phyloP scores from a whole-genome alignment of 768 basidiomycete genomes.

The Amanita pseudoporphyria region DNA sequence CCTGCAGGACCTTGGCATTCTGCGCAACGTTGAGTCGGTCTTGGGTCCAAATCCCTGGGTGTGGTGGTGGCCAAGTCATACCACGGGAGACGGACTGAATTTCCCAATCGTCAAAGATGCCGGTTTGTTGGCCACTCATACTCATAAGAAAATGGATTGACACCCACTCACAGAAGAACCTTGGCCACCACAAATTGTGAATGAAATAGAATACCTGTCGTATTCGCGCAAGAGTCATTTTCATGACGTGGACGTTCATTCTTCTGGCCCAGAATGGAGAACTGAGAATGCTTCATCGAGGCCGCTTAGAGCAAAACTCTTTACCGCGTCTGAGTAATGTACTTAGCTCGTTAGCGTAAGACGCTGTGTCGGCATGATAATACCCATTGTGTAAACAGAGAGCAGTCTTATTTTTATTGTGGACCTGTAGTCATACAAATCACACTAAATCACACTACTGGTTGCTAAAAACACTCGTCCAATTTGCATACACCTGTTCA shows the following conservation, averaged over 20 bases:
- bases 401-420: too few species aligned
- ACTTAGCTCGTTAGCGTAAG: too few species aligned
- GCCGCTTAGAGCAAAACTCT: conserved; percentile 1
- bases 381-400: too few species aligned
- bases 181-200: neutral
- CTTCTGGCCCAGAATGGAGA: neutral
- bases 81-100: conserved; percentile 64
- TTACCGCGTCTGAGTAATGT: conserved; percentile 1
- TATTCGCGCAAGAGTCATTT: neutral
- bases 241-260: neutral
- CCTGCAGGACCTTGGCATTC: conserved; percentile 64
- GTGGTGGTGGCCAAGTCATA: conserved; percentile 79
- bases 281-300: neutral
- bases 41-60: conserved; percentile 65
- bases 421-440: too few species aligned
- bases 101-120: conserved; percentile 61
- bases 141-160: neutral
- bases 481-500: neutral
- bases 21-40: conserved; percentile 68
- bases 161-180: neutral
- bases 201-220: neutral
- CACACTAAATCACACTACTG: too few species aligned
- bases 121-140: conserved; percentile 84
- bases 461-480: neutral
- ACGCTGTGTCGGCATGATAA: too few species aligned